Evolutionary conservation across 495 filamentous ascomycete genomes (phyloP), one percentile per base, ranked within the genome.

Genomic region (Aspergillus coremiiformis): DNA sequence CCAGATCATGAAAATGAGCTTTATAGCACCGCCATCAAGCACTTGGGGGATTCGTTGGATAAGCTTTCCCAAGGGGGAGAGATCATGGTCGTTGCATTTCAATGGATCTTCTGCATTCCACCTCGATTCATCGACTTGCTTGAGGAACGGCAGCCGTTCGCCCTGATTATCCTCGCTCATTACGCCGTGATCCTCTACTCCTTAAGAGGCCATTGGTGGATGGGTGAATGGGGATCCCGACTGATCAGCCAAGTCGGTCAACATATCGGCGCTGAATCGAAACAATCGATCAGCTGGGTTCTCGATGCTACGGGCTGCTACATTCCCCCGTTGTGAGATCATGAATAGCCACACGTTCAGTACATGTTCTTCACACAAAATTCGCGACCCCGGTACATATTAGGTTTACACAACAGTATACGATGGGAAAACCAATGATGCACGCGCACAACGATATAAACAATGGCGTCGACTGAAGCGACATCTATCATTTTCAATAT

Each of bases 101-200:
- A 69, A 12, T 84, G 74, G 78, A 69, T 69, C 7, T 70, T 78
- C 14, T 74, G 74, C 10, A 63, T 83, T 4, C 75, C 78, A 0
- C 55, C 70, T 2, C 61, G 66, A 10, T 85, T 81, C 57, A 56
- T 80, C 12, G 69, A 74, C 0, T 64, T 81, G 20, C 72, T 81
- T 4, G 67, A 68, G 9, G 60, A 74, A 33, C 69, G 67, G 9
- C 66, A 74, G 30, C 79, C 82, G 0, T 76, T 83, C 35, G 79
- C 84, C 4, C 49, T 81, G 30, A 66, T 77, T 9, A 63, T 80
- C 10, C 65, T 81, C 2, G 75, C 77, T 2, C 74, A 79, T 54
- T 81, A 73, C 56, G 69, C 71, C 5, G 70, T 79, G 14, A 62
- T 77, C 11, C 54, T 81, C 39, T 70, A 79, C 50, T 67, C 71